These are phyloP conservation scores for Aspergillus homomorphus DNA, from an alignment of 495 filamentous ascomycete genomes.

Conservation along the genomic window DNA sequence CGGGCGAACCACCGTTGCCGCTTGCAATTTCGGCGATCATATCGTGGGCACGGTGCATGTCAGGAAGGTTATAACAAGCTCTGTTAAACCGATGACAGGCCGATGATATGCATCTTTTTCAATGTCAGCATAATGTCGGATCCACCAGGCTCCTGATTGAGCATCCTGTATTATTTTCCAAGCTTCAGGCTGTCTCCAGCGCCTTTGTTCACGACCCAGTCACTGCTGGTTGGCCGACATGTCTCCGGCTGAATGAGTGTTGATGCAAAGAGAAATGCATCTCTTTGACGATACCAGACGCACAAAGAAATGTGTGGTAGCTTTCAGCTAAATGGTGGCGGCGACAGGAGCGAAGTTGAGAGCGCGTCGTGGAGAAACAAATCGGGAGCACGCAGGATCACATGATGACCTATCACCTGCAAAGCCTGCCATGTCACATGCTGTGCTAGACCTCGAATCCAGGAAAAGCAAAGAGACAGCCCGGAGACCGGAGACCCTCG, in stretches of 20 bases:
- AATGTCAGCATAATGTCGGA: background rate
- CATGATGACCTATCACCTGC: background rate
- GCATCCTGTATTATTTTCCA: background rate
- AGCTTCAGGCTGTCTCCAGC: background rate
- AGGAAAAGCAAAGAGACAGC: background rate
- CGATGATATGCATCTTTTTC: slow-evolving; percentile 1
- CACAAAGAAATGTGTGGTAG: background rate
- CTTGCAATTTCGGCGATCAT: background rate
- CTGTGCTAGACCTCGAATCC: background rate
- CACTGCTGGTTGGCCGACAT: background rate
- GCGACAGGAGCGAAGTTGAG: background rate
- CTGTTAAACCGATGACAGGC: background rate
- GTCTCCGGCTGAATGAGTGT: background rate
- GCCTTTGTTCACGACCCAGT: background rate
- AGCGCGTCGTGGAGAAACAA: background rate
- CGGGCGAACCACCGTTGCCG: background rate
- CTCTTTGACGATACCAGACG: background rate
- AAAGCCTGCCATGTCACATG: background rate
- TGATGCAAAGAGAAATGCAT: too few relatives aligned
- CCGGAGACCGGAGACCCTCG: too few relatives aligned
- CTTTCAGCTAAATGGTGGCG: background rate
- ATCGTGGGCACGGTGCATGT: background rate
- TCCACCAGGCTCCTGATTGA: background rate
- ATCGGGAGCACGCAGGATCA: background rate
- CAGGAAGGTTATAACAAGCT: background rate